A percentile compares a stretch with the other conserved stretches of the same genome.
These are phyloP conservation scores for Candida peoriensis DNA, from an alignment of 805 yeast genomes.

Conservation along the genomic window DNA sequence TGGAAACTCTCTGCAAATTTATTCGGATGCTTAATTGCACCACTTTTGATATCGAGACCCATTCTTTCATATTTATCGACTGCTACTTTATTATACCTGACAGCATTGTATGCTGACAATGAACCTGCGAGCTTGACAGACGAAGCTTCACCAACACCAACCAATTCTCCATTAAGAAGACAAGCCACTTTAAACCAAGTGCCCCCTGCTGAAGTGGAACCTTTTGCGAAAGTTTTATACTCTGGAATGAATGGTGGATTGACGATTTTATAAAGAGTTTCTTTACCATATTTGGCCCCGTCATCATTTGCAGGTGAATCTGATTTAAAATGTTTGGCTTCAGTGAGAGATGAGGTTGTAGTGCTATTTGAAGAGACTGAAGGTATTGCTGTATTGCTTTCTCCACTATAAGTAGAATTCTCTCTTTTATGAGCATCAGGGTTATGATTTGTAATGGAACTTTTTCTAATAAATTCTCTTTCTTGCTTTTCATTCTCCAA, in stretches of 20 bases:
- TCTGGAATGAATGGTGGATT: constrained; percentile 49
- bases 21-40: background rate
- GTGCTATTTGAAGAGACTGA: background rate
- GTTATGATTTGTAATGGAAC: background rate
- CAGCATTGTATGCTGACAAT: constrained; percentile 75
- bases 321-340: constrained; percentile 44
- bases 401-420: background rate
- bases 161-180: constrained; percentile 52
- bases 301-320: constrained; percentile 29
- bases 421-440: background rate
- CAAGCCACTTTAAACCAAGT: constrained; percentile 48
- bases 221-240: constrained; percentile 37
- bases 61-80: constrained; percentile 40
- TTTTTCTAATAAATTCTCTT: background rate
- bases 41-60: constrained; percentile 3
- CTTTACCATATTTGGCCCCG: constrained; percentile 46
- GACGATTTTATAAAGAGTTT: constrained; percentile 58
- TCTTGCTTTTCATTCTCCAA: background rate
- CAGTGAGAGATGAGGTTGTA: constrained; percentile 28
- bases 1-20: background rate
- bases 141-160: constrained; percentile 65
- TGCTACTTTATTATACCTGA: constrained; percentile 42
- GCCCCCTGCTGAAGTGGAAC: constrained; percentile 35
- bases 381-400: background rate
- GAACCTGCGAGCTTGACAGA: constrained; percentile 69